A percentile compares a stretch with the other conserved stretches of the same genome.
phyloP scores from a whole-genome alignment of 495 filamentous ascomycete species.

The Podospora appendiculata region DNA sequence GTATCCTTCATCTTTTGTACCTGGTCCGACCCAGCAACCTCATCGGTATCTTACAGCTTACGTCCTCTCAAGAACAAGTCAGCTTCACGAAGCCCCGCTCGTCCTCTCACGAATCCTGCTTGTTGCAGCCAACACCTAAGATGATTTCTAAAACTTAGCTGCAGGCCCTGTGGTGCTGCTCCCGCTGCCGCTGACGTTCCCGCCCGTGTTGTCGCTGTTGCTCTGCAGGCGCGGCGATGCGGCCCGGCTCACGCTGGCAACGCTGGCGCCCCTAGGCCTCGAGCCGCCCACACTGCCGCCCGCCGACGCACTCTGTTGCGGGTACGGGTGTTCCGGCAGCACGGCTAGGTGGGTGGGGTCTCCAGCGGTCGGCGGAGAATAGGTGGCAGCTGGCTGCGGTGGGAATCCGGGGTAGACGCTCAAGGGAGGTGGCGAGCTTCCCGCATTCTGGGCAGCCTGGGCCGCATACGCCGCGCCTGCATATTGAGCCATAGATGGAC shows the following conservation, averaged over 20 bases:
- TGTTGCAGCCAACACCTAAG: too few relatives aligned
- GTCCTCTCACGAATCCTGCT: too few relatives aligned
- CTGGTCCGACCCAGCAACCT: too few relatives aligned
- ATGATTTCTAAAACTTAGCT: neutral
- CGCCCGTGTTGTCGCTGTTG: neutral
- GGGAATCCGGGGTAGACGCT: constrained; percentile 2
- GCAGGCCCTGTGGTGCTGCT: neutral
- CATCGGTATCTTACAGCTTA: too few relatives aligned
- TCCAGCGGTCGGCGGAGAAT: neutral
- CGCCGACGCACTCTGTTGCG: constrained; percentile 4
- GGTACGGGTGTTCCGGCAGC: constrained; percentile 1
- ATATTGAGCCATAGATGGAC: constrained; percentile 12
- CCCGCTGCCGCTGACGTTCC: neutral
- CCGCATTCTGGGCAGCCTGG: constrained; percentile 3
- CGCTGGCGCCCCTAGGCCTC: constrained; percentile 19
- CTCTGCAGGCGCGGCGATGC: neutral
- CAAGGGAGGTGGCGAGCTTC: neutral
- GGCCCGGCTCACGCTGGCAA: neutral
- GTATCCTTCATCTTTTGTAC: too few relatives aligned
- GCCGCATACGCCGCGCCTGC: constrained; percentile 16
- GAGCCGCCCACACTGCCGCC: constrained; percentile 5
- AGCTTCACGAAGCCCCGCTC: too few relatives aligned
- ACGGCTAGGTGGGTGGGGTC: constrained; percentile 1
- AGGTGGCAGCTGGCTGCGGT: neutral
- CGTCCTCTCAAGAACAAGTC: too few relatives aligned